Evolutionary conservation across 208 protist species (phyloP).

Genomic region (Trypanosoma avium): DNA sequence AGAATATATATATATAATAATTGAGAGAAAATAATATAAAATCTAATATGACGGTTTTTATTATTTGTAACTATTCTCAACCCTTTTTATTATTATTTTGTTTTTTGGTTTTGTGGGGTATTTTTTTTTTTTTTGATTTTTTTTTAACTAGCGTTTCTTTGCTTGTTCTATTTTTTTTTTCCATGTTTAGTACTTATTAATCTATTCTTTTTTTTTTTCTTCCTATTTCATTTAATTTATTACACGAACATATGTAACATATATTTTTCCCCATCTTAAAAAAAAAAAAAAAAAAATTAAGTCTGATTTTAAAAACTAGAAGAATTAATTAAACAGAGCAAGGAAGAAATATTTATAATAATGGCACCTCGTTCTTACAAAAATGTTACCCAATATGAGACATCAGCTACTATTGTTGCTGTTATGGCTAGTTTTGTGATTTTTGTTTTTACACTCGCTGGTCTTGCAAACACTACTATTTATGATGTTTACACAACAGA

Average conservation of each 20-base stretch:
- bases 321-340: no score
- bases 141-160: background rate
- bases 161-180: slow-evolving; percentile 8
- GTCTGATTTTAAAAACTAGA: no score
- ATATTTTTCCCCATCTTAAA: background rate
- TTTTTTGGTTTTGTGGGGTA: no score
- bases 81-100: background rate
- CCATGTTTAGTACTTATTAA: no score
- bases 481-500: slow-evolving; percentile 10
- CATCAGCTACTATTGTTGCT: background rate
- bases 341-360: no score
- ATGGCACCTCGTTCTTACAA: slow-evolving; percentile 1
- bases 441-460: background rate
- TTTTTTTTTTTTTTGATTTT: background rate
- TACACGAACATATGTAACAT: background rate
- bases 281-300: background rate
- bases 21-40: no score
- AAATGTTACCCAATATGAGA: background rate
- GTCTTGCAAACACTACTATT: background rate
- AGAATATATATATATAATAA: slow-evolving; percentile 5
- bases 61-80: background rate
- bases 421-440: background rate
- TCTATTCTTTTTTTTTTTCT: slow-evolving; percentile 8
- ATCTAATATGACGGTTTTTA: no score
- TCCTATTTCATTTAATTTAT: background rate